Percentiles rank a stretch among this genome's conserved stretches.
Conservation (phyloP, 2,329 filamentous ascomycete species). For the Huntiella decipiens region DNA sequence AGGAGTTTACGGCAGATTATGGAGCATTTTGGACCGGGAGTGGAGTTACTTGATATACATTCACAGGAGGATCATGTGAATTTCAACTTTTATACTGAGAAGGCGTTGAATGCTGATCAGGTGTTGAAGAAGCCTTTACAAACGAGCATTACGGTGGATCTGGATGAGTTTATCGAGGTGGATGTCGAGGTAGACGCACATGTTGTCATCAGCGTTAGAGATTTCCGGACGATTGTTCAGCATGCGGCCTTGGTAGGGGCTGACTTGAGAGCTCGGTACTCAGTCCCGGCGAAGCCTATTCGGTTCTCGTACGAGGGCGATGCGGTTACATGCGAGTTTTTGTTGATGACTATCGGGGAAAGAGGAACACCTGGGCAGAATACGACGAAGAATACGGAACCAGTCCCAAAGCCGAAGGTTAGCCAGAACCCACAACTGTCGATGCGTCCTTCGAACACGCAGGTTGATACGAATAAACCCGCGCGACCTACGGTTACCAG, state of each 20-base stretch:
- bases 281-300: constrained; percentile 49
- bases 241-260: constrained; percentile 53
- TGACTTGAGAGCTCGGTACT: constrained; percentile 50
- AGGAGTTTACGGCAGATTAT: constrained; percentile 54
- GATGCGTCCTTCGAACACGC: not conserved
- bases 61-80: constrained; percentile 54
- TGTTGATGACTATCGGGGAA: constrained; percentile 66
- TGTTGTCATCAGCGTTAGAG: constrained; percentile 64
- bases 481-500: too few species aligned
- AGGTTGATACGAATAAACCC: not conserved
- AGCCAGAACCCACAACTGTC: constrained; percentile 14
- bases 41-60: constrained; percentile 64
- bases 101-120: constrained; percentile 49
- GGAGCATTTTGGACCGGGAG: constrained; percentile 64
- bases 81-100: constrained; percentile 69
- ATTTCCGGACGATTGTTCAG: constrained; percentile 60
- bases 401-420: not conserved
- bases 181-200: constrained; percentile 56
- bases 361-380: constrained; percentile 26
- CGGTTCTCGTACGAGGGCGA: constrained; percentile 52
- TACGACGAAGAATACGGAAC: constrained; percentile 19
- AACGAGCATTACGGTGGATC: constrained; percentile 60
- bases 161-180: constrained; percentile 58
- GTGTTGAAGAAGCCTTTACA: constrained; percentile 64
- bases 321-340: constrained; percentile 55